Evolutionary conservation across 352 stramenopile species (phyloP), one percentile per base, ranked within the genome.

Genomic region (Globisporangium splendens): DNA sequence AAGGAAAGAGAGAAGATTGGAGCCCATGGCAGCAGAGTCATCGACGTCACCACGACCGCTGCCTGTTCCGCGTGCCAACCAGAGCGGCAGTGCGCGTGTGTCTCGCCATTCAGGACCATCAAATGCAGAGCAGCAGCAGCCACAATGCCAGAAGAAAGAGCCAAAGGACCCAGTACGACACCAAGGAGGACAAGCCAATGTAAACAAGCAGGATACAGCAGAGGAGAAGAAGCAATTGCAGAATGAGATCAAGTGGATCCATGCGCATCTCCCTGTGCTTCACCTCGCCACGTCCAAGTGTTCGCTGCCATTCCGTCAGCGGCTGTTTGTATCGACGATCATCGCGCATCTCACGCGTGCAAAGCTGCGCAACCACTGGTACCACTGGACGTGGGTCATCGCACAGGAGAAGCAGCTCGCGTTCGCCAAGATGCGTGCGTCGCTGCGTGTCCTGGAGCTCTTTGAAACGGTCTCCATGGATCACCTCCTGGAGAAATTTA

Each of bases 171-270:
- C 10, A 41, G 28, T 22, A 18, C 18, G 22, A 6, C 33, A 38
- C 20, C 20, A 46, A 21, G 21, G 15, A 14, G 13, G n/a, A 50
- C 50, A 35, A 35, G 10, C 5, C 28, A 8, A 35, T 39, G 13
- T 20, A 5, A 41, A 42, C 8, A 46, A 48, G 39, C 22, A 28
- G 24, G 18, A 12, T 12, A 8, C 17, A n/a, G 3, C 28, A 35
- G 5, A 35, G 28, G 5, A 35, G 28, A 8, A 35, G 5, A 6
- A 35, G 28, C 35, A 15, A 6, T 31, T 14, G 48, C 38, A 24
- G 48, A 43, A 24, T 24, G 72, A 89, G 56, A 70, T 89, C 33
- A 61, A 79, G 61, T 88, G 79, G 77, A 89, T 89, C 56, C 75
- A 84, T 24, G 46, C 64, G 2, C 76, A 89, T 46, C 73, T 88